phyloP scores from a whole-genome alignment of 2,329 filamentous ascomycete species.

The Sclerotinia trifoliorum region DNA sequence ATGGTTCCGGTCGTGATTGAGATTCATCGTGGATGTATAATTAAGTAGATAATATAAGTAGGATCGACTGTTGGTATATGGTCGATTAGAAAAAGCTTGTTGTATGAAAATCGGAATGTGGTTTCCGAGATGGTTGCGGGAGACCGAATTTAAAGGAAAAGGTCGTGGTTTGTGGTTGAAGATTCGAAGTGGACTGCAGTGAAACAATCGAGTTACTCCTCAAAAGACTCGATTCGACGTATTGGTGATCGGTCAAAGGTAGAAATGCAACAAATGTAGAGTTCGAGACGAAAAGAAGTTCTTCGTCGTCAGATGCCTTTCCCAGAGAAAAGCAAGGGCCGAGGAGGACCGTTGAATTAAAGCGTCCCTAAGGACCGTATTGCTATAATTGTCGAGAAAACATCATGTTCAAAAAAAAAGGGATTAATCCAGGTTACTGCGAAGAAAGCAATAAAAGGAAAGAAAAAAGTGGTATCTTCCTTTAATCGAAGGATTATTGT shows the following conservation, averaged over 20 bases:
- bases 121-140: not conserved
- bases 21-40: conserved; percentile 25
- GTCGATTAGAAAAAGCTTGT: not conserved
- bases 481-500: not conserved
- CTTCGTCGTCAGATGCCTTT: conserved; percentile 26
- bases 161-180: conserved; percentile 4
- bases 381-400: conserved; percentile 41
- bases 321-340: conserved; percentile 24
- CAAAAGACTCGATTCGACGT: conserved; percentile 9
- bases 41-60: conserved; percentile 20
- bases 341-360: conserved; percentile 31
- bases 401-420: conserved; percentile 33
- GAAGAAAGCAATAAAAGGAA: conserved; percentile 15
- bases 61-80: conserved; percentile 13
- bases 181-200: conserved; percentile 13
- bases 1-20: conserved; percentile 26
- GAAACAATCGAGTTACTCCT: conserved; percentile 6
- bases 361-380: conserved; percentile 49
- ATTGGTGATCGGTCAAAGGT: not conserved
- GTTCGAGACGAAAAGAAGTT: conserved; percentile 10
- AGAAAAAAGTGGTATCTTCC: conserved; percentile 2
- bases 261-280: not conserved
- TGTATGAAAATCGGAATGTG: not conserved
- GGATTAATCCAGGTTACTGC: conserved; percentile 29
- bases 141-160: conserved; percentile 2